These are phyloP conservation scores for Moesziomyces parantarcticus DNA, from an alignment of 1,284 basidiomycete genomes.

Conservation along the genomic window DNA sequence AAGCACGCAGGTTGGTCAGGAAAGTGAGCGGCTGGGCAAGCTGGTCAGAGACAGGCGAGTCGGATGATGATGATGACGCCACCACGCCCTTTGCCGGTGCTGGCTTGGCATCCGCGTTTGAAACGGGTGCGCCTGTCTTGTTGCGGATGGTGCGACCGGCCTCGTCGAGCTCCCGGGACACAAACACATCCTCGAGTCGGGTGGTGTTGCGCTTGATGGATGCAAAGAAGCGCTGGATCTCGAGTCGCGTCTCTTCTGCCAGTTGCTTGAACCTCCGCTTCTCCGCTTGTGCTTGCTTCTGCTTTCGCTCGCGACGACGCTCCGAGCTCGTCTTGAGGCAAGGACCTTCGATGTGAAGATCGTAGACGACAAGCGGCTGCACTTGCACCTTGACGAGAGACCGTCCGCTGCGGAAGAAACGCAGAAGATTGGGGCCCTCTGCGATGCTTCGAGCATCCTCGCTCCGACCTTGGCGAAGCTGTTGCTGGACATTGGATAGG, in stretches of 20 bases:
- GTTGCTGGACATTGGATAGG: slow-evolving; percentile 36
- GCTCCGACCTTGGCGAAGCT: slow-evolving; percentile 37
- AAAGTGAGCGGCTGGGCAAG: slow-evolving; percentile 42
- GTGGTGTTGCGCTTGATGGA: slow-evolving; percentile 50
- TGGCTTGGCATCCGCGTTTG: background rate
- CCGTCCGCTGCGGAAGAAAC: slow-evolving; percentile 51
- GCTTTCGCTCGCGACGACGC: slow-evolving; percentile 19
- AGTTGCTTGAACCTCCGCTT: slow-evolving; percentile 27
- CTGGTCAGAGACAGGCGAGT: slow-evolving; percentile 17
- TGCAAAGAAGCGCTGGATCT: slow-evolving; percentile 60
- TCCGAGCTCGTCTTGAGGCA: slow-evolving; percentile 36
- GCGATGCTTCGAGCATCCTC: slow-evolving; percentile 44
- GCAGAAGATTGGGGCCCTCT: slow-evolving; percentile 38
- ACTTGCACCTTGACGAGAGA: slow-evolving; percentile 55
- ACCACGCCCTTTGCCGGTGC: background rate
- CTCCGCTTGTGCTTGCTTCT: slow-evolving; percentile 27
- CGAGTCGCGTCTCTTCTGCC: slow-evolving; percentile 47
- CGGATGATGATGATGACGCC: slow-evolving; percentile 13
- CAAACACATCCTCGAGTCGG: slow-evolving; percentile 50
- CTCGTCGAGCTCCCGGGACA: slow-evolving; percentile 59
- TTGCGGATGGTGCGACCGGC: slow-evolving; percentile 52
- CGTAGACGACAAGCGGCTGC: slow-evolving; percentile 46
- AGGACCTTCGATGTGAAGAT: slow-evolving; percentile 56
- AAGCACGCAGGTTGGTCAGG: slow-evolving; percentile 36
- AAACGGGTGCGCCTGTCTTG: slow-evolving; percentile 8